Evolutionary conservation across 2,329 filamentous ascomycete species (phyloP).

Genomic region (Trichoderma asperellum): DNA sequence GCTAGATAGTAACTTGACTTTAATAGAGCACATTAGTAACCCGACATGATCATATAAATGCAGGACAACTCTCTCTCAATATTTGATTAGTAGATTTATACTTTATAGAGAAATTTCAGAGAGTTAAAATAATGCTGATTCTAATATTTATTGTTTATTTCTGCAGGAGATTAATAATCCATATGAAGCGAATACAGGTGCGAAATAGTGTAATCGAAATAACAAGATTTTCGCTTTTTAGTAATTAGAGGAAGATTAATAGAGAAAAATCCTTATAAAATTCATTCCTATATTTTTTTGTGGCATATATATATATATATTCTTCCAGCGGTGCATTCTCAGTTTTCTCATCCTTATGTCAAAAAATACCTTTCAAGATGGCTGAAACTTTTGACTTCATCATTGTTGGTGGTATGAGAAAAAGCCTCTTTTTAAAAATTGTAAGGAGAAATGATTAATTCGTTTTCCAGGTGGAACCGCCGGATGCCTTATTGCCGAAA

Average conservation of each 20-base stretch:
- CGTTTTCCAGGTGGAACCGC: neutral
- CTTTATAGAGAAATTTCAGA: neutral
- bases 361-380: neutral
- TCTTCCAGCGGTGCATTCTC: neutral
- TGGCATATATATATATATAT: neutral
- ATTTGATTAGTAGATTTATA: neutral
- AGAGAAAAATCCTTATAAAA: neutral
- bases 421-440: neutral
- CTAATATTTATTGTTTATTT: neutral
- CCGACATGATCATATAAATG: neutral
- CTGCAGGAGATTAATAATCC: neutral
- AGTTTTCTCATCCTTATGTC: neutral
- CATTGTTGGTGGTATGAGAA: neutral
- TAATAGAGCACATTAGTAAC: no score
- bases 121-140: neutral
- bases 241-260: neutral
- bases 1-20: no score
- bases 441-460: neutral
- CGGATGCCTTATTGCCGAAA: neutral
- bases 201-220: neutral
- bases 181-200: neutral
- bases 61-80: neutral
- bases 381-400: neutral
- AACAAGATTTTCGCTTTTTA: neutral
- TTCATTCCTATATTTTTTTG: neutral